These are phyloP conservation scores for Cutaneotrichosporon sp. DNA, from an alignment of 1,284 basidiomycete species.

Conservation along the genomic window DNA sequence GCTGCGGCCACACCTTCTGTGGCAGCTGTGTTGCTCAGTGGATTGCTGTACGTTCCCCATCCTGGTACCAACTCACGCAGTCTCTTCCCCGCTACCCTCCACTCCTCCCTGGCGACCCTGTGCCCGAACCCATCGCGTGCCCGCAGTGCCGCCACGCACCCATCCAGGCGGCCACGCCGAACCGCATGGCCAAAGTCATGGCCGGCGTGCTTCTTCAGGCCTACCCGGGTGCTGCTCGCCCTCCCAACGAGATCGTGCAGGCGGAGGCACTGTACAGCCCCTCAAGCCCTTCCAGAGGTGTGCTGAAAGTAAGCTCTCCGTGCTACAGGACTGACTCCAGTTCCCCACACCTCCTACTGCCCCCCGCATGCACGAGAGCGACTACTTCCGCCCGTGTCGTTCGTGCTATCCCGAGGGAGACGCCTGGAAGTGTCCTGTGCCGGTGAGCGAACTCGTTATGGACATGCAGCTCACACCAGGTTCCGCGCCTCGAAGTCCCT, in stretches of 20 bases:
- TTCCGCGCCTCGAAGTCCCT: constrained; percentile 28
- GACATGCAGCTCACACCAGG: constrained; percentile 8
- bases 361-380: constrained; percentile 16
- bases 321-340: constrained; percentile 17
- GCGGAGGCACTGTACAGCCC: constrained; percentile 21
- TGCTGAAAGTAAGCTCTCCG: constrained; percentile 17
- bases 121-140: constrained; percentile 60
- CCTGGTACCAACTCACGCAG: constrained; percentile 13
- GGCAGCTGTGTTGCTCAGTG: constrained; percentile 29
- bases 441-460: constrained; percentile 12
- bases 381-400: constrained; percentile 29
- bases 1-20: constrained; percentile 32
- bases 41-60: constrained; percentile 23
- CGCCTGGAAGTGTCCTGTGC: constrained; percentile 26
- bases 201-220: constrained; percentile 22
- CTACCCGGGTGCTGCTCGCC: constrained; percentile 20
- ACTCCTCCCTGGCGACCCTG: constrained; percentile 68
- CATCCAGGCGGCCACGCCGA: constrained; percentile 24
- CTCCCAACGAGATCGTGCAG: constrained; percentile 24
- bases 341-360: constrained; percentile 29
- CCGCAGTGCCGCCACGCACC: constrained; percentile 30
- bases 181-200: constrained; percentile 26
- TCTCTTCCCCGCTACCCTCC: constrained; percentile 70
- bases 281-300: constrained; percentile 7
- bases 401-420: constrained; percentile 29